phyloP scores from a whole-genome alignment of 495 filamentous ascomycete genomes.

The Xylaria sp. region DNA sequence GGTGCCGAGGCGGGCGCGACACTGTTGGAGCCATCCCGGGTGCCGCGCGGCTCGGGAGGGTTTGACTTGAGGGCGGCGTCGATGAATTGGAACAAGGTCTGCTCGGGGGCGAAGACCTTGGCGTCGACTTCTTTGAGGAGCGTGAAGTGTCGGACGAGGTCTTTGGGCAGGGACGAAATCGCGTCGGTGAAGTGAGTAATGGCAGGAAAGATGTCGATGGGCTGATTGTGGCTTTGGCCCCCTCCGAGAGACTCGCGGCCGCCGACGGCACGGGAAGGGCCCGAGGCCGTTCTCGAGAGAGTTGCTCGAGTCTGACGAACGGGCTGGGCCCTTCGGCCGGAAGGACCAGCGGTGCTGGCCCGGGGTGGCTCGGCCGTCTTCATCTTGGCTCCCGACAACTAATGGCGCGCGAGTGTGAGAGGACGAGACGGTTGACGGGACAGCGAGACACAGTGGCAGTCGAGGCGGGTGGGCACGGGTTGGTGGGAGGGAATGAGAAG shows the following conservation, averaged over 20 bases:
- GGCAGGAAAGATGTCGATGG: conserved; percentile 82
- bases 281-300: conserved; percentile 55
- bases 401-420: conserved; percentile 21
- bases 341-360: conserved; percentile 48
- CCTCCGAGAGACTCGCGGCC: conserved; percentile 51
- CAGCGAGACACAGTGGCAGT: conserved; percentile 21
- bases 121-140: conserved; percentile 97
- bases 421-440: conserved; percentile 13
- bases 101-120: conserved; percentile 81
- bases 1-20: conserved; percentile 48
- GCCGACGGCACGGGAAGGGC: conserved; percentile 47
- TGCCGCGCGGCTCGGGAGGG: conserved; percentile 50
- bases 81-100: conserved; percentile 73
- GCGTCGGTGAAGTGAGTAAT: conserved; percentile 94
- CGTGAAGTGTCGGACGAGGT: conserved; percentile 93
- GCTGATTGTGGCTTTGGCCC: conserved; percentile 52
- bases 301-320: conserved; percentile 66
- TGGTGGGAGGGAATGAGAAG: conserved; percentile 26
- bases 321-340: conserved; percentile 64
- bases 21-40: conserved; percentile 53
- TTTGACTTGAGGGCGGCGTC: conserved; percentile 68
- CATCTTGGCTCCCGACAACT: conserved; percentile 45
- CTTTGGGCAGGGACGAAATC: conserved; percentile 89
- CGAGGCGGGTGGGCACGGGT: conserved; percentile 14
- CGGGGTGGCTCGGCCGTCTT: conserved; percentile 58